Evolutionary conservation across 2,329 filamentous ascomycete genomes (phyloP).

Genomic region (Apiospora aurea): DNA sequence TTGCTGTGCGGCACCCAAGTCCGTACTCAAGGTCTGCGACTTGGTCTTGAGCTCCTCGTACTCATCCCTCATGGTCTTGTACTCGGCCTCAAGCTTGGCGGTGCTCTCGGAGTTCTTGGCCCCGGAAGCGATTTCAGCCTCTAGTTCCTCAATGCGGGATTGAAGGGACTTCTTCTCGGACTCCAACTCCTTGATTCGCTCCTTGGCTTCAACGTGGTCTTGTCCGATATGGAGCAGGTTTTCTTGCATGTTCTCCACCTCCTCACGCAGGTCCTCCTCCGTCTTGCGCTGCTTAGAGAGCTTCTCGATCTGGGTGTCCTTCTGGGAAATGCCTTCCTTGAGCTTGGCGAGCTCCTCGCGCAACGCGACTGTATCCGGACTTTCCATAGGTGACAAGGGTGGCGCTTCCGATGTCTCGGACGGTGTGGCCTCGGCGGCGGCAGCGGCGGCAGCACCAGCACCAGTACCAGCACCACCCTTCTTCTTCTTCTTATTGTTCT

Average conservation of each 20-base stretch:
- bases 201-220: slow-evolving; percentile 84
- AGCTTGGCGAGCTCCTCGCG: slow-evolving; percentile 58
- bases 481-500: slow-evolving; percentile 92
- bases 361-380: slow-evolving; percentile 46
- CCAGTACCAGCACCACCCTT: too few species aligned
- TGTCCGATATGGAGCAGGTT: slow-evolving; percentile 81
- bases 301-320: slow-evolving; percentile 75
- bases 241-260: slow-evolving; percentile 84
- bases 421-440: slow-evolving; percentile 41
- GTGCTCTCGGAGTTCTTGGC: slow-evolving; percentile 50
- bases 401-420: slow-evolving; percentile 47
- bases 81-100: slow-evolving; percentile 66
- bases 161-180: slow-evolving; percentile 72
- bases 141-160: slow-evolving; percentile 69
- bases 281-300: slow-evolving; percentile 74
- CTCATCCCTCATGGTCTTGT: slow-evolving; percentile 60
- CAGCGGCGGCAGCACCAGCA: slow-evolving; percentile 44
- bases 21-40: slow-evolving; percentile 75
- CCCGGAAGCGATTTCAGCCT: slow-evolving; percentile 68
- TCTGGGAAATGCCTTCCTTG: slow-evolving; percentile 63
- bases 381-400: slow-evolving; percentile 40
- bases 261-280: slow-evolving; percentile 81
- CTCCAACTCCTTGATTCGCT: slow-evolving; percentile 74
- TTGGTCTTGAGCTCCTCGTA: slow-evolving; percentile 75
- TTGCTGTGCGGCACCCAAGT: slow-evolving; percentile 85